A percentile compares a stretch with the other conserved stretches of the same genome.
Evolutionary conservation across 768 basidiomycete genomes (phyloP).

Genomic region (Piloderma croceum): DNA sequence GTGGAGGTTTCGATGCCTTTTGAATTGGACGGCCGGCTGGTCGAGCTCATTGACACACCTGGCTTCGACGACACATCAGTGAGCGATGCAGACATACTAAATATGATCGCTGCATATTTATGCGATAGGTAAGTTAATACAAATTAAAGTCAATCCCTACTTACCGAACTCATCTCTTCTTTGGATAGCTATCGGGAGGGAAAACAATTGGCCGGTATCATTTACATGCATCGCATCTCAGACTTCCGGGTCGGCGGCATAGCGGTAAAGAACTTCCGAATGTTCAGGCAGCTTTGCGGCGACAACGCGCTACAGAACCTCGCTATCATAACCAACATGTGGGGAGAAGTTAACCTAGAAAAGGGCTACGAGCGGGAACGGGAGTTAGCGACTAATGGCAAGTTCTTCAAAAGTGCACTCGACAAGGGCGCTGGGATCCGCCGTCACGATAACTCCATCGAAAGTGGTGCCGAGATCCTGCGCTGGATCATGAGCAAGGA

Average conservation of each 20-base stretch:
- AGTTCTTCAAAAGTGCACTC: conserved; percentile 49
- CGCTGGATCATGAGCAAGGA: conserved; percentile 28
- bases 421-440: conserved; percentile 42
- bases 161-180: neutral
- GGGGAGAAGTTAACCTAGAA: conserved; percentile 30
- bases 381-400: conserved; percentile 30
- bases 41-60: conserved; percentile 21
- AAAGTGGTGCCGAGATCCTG: conserved; percentile 33
- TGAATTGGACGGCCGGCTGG: conserved; percentile 12
- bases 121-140: neutral
- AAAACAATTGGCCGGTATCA: conserved; percentile 29
- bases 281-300: conserved; percentile 38
- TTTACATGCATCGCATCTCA: conserved; percentile 30
- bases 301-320: conserved; percentile 36
- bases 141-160: neutral
- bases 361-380: conserved; percentile 29
- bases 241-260: conserved; percentile 30
- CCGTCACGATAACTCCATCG: conserved; percentile 35
- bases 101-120: conserved; percentile 24
- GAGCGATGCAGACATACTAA: conserved; percentile 32
- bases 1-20: conserved; percentile 2
- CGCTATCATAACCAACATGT: conserved; percentile 38
- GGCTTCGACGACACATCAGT: conserved; percentile 25
- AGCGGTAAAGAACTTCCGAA: conserved; percentile 34
- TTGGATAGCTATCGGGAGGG: conserved; percentile 17